Conservation (phyloP, 352 stramenopile genomes). For the Peronosclerospora sorghi region DNA sequence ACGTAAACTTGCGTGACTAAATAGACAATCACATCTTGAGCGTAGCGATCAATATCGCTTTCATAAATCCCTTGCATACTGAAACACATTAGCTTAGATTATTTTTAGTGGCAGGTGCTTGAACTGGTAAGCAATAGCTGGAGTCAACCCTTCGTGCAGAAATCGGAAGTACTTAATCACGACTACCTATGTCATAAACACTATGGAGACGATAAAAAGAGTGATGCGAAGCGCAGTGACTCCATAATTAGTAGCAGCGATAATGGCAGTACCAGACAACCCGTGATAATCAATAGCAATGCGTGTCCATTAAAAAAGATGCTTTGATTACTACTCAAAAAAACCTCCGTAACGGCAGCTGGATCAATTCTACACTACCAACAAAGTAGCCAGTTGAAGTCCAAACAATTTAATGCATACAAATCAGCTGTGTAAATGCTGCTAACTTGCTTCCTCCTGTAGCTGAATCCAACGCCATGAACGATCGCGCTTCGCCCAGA, state of each 20-base stretch:
- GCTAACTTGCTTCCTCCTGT: conserved; percentile 57
- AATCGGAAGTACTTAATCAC: conserved; percentile 87
- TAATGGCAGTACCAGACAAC: conserved; percentile 62
- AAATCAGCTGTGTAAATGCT: conserved; percentile 60
- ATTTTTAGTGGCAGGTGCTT: conserved; percentile 60
- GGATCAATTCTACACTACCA: conserved; percentile 65
- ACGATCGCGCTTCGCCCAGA: conserved; percentile 59
- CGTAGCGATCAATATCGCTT: no score
- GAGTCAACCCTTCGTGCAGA: conserved; percentile 50
- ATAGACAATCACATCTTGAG: no score
- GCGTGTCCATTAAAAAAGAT: conserved; percentile 51
- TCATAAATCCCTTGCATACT: no score
- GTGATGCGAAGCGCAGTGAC: conserved; percentile 74
- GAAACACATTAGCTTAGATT: no score
- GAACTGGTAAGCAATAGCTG: conserved; percentile 59
- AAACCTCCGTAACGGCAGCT: conserved; percentile 47
- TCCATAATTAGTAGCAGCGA: conserved; percentile 73
- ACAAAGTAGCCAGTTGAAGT: conserved; percentile 79
- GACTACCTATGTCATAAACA: conserved; percentile 82
- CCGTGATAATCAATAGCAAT: conserved; percentile 51
- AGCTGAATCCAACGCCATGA: conserved; percentile 64
- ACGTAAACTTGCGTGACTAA: no score
- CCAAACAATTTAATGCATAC: conserved; percentile 85
- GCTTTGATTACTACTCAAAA: conserved; percentile 31
- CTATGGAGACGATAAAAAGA: conserved; percentile 84